These are phyloP conservation scores for Verticillium isaacii DNA, from an alignment of 2,329 filamentous ascomycete genomes.

Conservation along the genomic window DNA sequence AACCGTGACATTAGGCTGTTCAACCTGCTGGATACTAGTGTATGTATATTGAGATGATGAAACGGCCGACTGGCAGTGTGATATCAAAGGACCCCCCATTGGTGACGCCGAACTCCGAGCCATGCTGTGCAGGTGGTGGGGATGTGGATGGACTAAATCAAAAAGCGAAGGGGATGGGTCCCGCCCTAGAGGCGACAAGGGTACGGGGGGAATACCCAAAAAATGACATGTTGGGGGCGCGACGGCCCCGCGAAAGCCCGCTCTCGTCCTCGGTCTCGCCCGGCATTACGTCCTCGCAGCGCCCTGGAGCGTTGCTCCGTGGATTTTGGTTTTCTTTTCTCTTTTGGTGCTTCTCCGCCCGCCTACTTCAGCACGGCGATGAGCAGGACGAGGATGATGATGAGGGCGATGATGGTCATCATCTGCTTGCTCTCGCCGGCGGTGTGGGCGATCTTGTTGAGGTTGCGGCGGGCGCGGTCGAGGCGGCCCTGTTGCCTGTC, in stretches of 20 bases:
- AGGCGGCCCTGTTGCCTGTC: conserved; percentile 76
- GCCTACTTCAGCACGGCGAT: conserved; percentile 74
- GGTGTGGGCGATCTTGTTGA: conserved; percentile 67
- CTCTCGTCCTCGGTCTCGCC: background rate
- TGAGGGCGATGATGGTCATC: conserved; percentile 74
- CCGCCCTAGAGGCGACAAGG: background rate
- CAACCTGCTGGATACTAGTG: background rate
- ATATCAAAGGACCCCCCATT: background rate
- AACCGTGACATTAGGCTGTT: background rate
- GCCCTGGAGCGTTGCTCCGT: background rate
- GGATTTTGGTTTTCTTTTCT: no score
- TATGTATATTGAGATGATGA: background rate
- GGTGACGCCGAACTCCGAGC: background rate
- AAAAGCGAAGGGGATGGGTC: background rate
- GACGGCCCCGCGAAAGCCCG: background rate
- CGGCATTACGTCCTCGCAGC: background rate
- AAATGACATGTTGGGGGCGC: background rate
- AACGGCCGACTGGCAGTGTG: background rate
- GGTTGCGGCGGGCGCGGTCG: conserved; percentile 65
- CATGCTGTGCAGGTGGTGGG: background rate
- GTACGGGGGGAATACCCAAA: background rate
- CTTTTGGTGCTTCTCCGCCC: background rate
- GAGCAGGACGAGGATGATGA: conserved; percentile 75
- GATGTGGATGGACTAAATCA: background rate
- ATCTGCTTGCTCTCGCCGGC: conserved; percentile 86